Percentiles rank a stretch among this genome's conserved stretches.
These are phyloP conservation scores for Saccharomycopsis crataegensis DNA, from an alignment of 1,139 yeast genomes.

Conservation along the genomic window DNA sequence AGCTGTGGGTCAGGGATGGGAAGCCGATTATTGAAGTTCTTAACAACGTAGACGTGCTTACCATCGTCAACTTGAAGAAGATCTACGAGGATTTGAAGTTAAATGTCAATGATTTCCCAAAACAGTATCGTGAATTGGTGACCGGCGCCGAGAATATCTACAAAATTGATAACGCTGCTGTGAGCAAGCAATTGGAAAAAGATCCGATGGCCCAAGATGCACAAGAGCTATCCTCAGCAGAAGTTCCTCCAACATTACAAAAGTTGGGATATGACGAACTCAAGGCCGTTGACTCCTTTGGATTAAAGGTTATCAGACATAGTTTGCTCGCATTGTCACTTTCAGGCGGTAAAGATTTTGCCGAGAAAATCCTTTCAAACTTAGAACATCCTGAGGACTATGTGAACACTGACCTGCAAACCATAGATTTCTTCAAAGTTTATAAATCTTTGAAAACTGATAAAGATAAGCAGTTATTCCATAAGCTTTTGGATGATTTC, in stretches of 20 bases:
- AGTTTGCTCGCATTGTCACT: slow-evolving; percentile 57
- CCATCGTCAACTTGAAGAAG: slow-evolving; percentile 42
- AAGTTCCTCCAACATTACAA: slow-evolving; percentile 28
- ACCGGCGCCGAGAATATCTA: slow-evolving; percentile 9
- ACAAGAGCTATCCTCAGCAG: slow-evolving; percentile 18
- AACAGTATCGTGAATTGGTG: slow-evolving; percentile 26
- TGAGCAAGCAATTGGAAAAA: slow-evolving; percentile 1
- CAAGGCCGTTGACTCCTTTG: slow-evolving; percentile 67
- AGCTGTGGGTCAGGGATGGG: background rate
- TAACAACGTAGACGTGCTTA: slow-evolving; percentile 60
- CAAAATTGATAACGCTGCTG: slow-evolving; percentile 9
- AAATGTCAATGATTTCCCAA: slow-evolving; percentile 29
- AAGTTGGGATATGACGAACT: slow-evolving; percentile 51
- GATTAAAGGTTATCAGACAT: slow-evolving; percentile 74
- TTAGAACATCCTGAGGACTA: slow-evolving; percentile 27
- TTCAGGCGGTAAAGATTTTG: slow-evolving; percentile 21
- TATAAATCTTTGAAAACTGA: slow-evolving; percentile 44
- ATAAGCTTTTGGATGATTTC: slow-evolving; percentile 55
- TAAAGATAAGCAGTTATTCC: slow-evolving; percentile 51
- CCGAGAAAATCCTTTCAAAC: slow-evolving; percentile 23
- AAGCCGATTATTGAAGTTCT: slow-evolving; percentile 36
- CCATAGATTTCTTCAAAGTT: slow-evolving; percentile 59
- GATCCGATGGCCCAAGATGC: background rate
- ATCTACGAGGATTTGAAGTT: slow-evolving; percentile 30
- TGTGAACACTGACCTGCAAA: slow-evolving; percentile 31